phyloP scores from a whole-genome alignment of 805 yeast genomes.

The Soucietia sequanensis region DNA sequence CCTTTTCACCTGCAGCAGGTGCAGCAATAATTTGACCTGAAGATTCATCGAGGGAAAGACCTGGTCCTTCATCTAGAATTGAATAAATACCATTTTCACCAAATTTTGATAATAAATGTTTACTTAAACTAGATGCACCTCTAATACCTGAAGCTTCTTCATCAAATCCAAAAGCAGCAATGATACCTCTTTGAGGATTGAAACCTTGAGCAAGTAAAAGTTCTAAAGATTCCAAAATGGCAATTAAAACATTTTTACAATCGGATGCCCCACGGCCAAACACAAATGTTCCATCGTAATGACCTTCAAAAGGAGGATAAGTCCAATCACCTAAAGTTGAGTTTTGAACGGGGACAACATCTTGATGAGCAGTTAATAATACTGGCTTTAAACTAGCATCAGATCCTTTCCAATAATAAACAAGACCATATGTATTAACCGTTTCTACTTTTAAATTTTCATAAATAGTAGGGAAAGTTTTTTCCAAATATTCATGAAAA shows the following conservation, averaged over 20 bases:
- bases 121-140: conserved; percentile 59
- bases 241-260: conserved; percentile 68
- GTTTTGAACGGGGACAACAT: conserved; percentile 73
- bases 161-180: conserved; percentile 73
- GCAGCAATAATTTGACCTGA: conserved; percentile 58
- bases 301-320: conserved; percentile 58
- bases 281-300: conserved; percentile 61
- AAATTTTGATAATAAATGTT: conserved; percentile 48
- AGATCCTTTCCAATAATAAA: conserved; percentile 62
- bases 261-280: conserved; percentile 83
- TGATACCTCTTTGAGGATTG: conserved; percentile 59
- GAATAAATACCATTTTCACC: conserved; percentile 62
- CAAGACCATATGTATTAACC: conserved; percentile 62
- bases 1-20: conserved; percentile 47
- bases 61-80: conserved; percentile 68
- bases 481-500: conserved; percentile 53
- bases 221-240: conserved; percentile 67
- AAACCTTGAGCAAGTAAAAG: conserved; percentile 49
- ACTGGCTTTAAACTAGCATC: conserved; percentile 62
- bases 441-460: conserved; percentile 47
- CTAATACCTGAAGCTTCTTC: conserved; percentile 68
- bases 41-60: conserved; percentile 23
- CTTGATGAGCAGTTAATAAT: conserved; percentile 74
- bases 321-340: conserved; percentile 60
- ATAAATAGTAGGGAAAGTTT: conserved; percentile 55